A percentile compares a stretch with the other conserved stretches of the same genome.
These are phyloP conservation scores for Dioszegia hungarica DNA, from an alignment of 768 basidiomycete species.

Conservation along the genomic window DNA sequence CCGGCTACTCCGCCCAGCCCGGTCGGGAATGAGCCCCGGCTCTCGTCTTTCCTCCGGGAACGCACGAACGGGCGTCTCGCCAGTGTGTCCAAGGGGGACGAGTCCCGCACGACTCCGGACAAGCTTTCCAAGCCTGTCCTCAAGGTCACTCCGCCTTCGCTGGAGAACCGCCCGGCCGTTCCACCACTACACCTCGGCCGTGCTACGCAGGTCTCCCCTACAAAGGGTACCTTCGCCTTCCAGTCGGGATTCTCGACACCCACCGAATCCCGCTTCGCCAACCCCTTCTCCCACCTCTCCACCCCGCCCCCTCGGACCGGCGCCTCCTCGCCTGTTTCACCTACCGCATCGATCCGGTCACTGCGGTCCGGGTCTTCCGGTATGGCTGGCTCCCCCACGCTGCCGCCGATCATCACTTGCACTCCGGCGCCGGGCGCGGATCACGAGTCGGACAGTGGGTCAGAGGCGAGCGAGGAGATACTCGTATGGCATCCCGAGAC, in stretches of 20 bases:
- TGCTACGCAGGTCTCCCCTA: constrained; percentile 12
- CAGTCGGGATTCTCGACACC: constrained; percentile 14
- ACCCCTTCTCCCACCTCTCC: constrained; percentile 7
- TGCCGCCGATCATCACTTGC: constrained; percentile 41
- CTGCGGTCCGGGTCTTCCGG: constrained; percentile 12
- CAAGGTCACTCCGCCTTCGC: constrained; percentile 25
- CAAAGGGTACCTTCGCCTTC: constrained; percentile 14
- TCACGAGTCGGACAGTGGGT: constrained; percentile 31
- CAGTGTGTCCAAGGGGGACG: background rate
- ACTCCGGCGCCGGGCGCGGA: constrained; percentile 34
- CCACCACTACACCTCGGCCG: constrained; percentile 5
- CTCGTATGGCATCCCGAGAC: constrained; percentile 7
- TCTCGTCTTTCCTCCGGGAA: constrained; percentile 33
- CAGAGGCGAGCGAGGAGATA: constrained; percentile 19
- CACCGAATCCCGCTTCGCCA: constrained; percentile 9
- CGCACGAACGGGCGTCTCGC: constrained; percentile 25
- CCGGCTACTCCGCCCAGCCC: constrained; percentile 17
- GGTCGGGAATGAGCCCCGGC: constrained; percentile 19
- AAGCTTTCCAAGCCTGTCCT: constrained; percentile 11
- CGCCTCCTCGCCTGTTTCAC: constrained; percentile 18
- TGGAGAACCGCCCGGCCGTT: constrained; percentile 12
- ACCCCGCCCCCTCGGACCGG: constrained; percentile 17
- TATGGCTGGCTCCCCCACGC: constrained; percentile 23
- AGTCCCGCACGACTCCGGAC: background rate
- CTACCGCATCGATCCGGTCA: constrained; percentile 15